phyloP scores from a whole-genome alignment of 805 yeast genomes.

The Komagataella kurtzmanii region DNA sequence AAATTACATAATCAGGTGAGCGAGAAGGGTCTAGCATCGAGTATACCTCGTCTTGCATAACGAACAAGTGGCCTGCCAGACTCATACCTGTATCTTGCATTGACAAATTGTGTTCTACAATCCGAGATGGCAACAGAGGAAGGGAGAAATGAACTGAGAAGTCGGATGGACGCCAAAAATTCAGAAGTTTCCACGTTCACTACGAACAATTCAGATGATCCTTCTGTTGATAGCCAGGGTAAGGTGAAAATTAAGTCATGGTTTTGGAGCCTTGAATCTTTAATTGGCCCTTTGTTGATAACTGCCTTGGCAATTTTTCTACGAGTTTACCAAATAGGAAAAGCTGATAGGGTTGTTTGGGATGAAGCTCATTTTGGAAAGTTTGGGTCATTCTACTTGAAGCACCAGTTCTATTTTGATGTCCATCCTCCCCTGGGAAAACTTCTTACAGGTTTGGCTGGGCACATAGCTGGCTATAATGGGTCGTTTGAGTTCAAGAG shows the following conservation, averaged over 20 bases:
- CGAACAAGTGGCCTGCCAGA: background rate
- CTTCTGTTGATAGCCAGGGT: background rate
- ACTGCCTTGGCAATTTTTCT: slow-evolving; percentile 35
- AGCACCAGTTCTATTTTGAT: slow-evolving; percentile 85
- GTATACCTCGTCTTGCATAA: background rate
- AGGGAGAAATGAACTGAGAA: background rate
- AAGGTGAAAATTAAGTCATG: background rate
- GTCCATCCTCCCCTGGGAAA: slow-evolving; percentile 97
- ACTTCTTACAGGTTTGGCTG: slow-evolving; percentile 81
- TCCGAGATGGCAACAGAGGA: background rate
- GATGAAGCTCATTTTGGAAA: slow-evolving; percentile 93
- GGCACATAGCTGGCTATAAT: slow-evolving; percentile 74
- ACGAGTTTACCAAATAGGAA: slow-evolving; percentile 46
- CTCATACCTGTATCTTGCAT: background rate
- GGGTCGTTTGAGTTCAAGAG: slow-evolving; percentile 65
- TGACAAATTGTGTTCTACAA: background rate
- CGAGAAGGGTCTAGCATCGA: background rate
- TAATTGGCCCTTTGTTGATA: slow-evolving; percentile 26
- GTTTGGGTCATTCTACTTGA: slow-evolving; percentile 83
- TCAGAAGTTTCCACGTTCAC: background rate
- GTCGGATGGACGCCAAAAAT: background rate
- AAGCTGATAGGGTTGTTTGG: slow-evolving; percentile 58
- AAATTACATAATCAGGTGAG: background rate
- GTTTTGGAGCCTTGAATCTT: background rate
- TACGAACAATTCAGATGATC: background rate